Percentiles rank a stretch among this genome's conserved stretches.
These are phyloP conservation scores for Arctostaphylos glauca DNA, from an alignment of 148 eudicot species.

Conservation along the genomic window DNA sequence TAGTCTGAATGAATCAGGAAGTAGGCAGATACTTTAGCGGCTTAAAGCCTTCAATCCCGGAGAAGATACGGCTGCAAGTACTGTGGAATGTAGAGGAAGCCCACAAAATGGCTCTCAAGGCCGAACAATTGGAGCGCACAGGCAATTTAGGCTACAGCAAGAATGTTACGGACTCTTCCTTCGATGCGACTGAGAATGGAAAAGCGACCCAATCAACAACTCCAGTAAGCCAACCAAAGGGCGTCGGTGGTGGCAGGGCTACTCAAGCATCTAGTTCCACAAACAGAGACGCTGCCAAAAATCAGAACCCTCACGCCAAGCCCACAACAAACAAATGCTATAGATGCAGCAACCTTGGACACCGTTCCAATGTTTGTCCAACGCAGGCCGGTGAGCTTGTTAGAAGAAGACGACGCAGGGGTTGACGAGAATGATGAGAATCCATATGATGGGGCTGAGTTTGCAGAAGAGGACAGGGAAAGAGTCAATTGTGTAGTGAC, in stretches of 20 bases:
- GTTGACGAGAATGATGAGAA: too few relatives aligned
- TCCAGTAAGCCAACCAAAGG: not conserved
- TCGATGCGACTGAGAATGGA: not conserved
- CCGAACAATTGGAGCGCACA: not conserved
- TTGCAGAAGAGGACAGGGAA: too few relatives aligned
- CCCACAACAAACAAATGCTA: not conserved
- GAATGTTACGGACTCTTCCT: not conserved
- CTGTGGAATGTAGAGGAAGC: not conserved
- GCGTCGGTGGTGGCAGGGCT: not conserved
- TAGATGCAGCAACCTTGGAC: not conserved
- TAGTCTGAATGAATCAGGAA: not conserved
- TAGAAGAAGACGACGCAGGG: not conserved
- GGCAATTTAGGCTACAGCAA: not conserved
- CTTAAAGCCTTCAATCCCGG: not conserved
- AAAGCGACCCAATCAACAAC: not conserved
- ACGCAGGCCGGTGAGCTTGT: not conserved
- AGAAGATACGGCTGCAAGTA: slow-evolving; percentile 5
- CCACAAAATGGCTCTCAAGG: not conserved
- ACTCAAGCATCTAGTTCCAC: not conserved
- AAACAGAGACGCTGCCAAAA: not conserved
- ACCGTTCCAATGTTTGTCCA: not conserved
- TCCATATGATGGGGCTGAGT: too few relatives aligned
- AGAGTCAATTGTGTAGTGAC: too few relatives aligned
- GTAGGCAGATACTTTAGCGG: not conserved
- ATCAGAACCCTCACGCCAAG: not conserved